Evolutionary conservation across 2,329 filamentous ascomycete genomes (phyloP).

Genomic region (Ascochyta fabae): DNA sequence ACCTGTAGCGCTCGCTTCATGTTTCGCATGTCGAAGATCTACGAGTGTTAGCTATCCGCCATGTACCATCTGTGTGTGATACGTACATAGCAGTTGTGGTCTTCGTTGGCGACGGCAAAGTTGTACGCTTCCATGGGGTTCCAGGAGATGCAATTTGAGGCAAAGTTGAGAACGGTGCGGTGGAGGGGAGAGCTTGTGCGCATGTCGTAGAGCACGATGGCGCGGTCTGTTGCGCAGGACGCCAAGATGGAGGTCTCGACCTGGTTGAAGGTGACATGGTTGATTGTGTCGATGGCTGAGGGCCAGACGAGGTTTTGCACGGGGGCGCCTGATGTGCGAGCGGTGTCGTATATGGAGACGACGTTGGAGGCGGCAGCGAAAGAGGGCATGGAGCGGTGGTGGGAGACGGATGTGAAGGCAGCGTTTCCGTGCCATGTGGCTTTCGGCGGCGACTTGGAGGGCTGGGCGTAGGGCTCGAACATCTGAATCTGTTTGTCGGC

Average conservation of each 20-base stretch:
- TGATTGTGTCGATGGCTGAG: constrained; percentile 85
- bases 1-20: constrained; percentile 88
- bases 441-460: constrained; percentile 71
- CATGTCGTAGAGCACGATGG: constrained; percentile 89
- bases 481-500: constrained; percentile 87
- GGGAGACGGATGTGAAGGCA: constrained; percentile 82
- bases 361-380: constrained; percentile 81
- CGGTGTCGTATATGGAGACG: constrained; percentile 88
- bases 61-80: neutral
- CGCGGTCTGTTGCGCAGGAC: constrained; percentile 83
- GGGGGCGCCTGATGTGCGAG: constrained; percentile 76
- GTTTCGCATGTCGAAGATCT: constrained; percentile 90
- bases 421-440: constrained; percentile 84
- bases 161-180: constrained; percentile 80
- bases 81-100: constrained; percentile 78
- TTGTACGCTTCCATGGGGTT: constrained; percentile 98
- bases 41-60: constrained; percentile 7
- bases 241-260: constrained; percentile 90
- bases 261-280: constrained; percentile 86
- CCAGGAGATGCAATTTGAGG: constrained; percentile 94
- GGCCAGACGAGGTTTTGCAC: constrained; percentile 88
- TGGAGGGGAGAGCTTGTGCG: constrained; percentile 83
- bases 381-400: constrained; percentile 77
- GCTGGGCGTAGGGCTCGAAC: constrained; percentile 84
- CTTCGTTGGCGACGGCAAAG: constrained; percentile 90